These are phyloP conservation scores for Fusarium acutatum DNA, from an alignment of 2,329 filamentous ascomycete species.

Conservation along the genomic window DNA sequence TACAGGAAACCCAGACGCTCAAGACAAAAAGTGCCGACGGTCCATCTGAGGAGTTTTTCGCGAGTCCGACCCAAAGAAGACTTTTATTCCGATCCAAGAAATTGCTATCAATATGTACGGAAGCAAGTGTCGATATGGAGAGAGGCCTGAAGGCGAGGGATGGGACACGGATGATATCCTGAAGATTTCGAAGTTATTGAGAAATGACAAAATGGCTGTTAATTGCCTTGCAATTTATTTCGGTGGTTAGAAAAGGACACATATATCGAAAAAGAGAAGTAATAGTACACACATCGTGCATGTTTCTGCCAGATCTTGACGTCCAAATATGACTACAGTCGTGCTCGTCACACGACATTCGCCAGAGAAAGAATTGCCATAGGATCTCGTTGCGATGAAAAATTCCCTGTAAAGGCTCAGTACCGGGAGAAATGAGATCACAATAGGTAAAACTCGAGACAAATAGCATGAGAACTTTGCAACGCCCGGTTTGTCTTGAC, in stretches of 20 bases:
- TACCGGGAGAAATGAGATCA: not conserved
- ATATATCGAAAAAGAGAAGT: not conserved
- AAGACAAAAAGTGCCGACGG: not conserved
- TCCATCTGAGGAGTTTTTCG: not conserved
- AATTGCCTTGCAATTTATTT: not conserved
- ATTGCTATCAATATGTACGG: not conserved
- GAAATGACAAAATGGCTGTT: not conserved
- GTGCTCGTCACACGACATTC: conserved; percentile 3
- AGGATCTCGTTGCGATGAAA: not conserved
- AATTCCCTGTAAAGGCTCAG: not conserved
- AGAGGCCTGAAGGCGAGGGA: not conserved
- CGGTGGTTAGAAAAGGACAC: not conserved
- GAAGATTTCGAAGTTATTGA: not conserved
- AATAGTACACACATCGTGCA: conserved; percentile 17
- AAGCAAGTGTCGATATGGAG: not conserved
- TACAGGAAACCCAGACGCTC: not conserved
- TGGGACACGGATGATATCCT: not conserved
- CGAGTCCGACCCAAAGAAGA: not conserved
- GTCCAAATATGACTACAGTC: not conserved
- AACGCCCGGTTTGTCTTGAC: not conserved
- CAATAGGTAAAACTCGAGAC: not conserved
- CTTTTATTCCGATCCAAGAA: not conserved
- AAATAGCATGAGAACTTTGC: not conserved
- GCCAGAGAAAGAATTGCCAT: not conserved
- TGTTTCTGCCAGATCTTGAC: conserved; percentile 23